Evolutionary conservation across 2,329 filamentous ascomycete species (phyloP), one percentile per base, ranked within the genome.

Genomic region (Fonsecaea nubica): DNA sequence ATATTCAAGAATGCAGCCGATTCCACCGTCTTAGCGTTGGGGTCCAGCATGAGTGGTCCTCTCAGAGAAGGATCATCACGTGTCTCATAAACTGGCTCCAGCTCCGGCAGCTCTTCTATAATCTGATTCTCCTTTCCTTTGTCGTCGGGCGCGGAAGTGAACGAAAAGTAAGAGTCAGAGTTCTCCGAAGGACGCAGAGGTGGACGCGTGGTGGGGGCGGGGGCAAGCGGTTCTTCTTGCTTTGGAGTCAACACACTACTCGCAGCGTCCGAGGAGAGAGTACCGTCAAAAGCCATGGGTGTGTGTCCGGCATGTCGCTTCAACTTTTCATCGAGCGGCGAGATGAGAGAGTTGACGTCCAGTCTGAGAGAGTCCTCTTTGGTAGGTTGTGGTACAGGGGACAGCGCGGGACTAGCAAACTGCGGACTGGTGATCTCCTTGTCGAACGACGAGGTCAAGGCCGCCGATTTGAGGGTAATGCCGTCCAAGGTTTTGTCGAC

Each of bases 381-480:
- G 32, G 50, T 64, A 21, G 68, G 65, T 30, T 38, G 36, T 50
- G 71, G 68, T 18, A 76, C 72, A 32, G 74, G 72, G 42, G 74
- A 68, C 30, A 67, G 61, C 15, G 66, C 65, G 57, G 74, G 73
- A 21, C 76, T 74, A 12, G 77, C 76, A 8, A 79, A 77, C 35
- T 78, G 76, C 35, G 80, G 78, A 35, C 79, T 80, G 69, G 80
- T 78, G 61, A 81, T 77, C 65, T 76, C 79, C 48, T 79, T 80
- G 18, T 80, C 76, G 18, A 82, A 75, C 61, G 77, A 78, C 4
- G 79, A 80, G 32, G 77, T 78, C 45, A 82, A 71, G 3, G 77
- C 80, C 21, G 79, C 78, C 3, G 80, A 81, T 63, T 82, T 82
- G 58, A 82, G 75, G 5, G 78, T 82, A 64, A 83, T 83, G 5